phyloP scores from a whole-genome alignment of 768 basidiomycete genomes.

The Cyclocybe cylindracea region DNA sequence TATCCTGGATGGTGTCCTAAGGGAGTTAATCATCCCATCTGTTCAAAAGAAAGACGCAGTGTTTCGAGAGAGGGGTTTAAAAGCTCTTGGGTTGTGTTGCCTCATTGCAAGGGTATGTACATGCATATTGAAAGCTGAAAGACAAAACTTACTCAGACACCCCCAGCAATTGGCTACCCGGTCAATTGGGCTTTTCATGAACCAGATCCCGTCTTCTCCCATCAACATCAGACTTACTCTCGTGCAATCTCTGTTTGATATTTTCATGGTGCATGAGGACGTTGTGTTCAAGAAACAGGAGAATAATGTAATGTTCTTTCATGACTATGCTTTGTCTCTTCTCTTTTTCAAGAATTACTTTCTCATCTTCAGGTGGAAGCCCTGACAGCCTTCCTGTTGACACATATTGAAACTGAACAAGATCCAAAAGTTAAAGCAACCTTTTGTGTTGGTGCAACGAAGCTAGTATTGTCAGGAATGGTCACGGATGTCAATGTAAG shows the following conservation, averaged over 20 bases:
- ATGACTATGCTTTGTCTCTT: neutral
- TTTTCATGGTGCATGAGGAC: slow-evolving; percentile 81
- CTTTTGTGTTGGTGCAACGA: slow-evolving; percentile 79
- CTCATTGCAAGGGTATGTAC: slow-evolving; percentile 64
- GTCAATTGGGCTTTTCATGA: slow-evolving; percentile 63
- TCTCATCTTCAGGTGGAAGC: slow-evolving; percentile 15
- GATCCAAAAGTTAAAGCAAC: slow-evolving; percentile 64
- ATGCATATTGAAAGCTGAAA: neutral
- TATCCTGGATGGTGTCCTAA: slow-evolving; percentile 70
- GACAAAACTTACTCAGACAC: neutral
- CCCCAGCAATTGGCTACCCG: slow-evolving; percentile 29
- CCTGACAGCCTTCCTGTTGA: slow-evolving; percentile 32
- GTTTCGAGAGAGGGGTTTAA: slow-evolving; percentile 65
- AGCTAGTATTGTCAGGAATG: slow-evolving; percentile 79
- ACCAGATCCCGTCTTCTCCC: slow-evolving; percentile 60
- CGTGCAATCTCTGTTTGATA: slow-evolving; percentile 84
- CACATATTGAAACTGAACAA: slow-evolving; percentile 44
- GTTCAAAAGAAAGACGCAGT: slow-evolving; percentile 73
- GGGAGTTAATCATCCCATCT: slow-evolving; percentile 84
- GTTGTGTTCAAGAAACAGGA: slow-evolving; percentile 42
- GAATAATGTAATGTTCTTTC: slow-evolving; percentile 18
- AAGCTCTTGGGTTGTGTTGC: slow-evolving; percentile 71
- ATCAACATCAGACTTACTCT: slow-evolving; percentile 67
- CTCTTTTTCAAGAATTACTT: neutral
- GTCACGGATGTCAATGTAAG: slow-evolving; percentile 70